These are phyloP conservation scores for Leccinum proximum DNA, from an alignment of 1,284 basidiomycete genomes.

Conservation along the genomic window DNA sequence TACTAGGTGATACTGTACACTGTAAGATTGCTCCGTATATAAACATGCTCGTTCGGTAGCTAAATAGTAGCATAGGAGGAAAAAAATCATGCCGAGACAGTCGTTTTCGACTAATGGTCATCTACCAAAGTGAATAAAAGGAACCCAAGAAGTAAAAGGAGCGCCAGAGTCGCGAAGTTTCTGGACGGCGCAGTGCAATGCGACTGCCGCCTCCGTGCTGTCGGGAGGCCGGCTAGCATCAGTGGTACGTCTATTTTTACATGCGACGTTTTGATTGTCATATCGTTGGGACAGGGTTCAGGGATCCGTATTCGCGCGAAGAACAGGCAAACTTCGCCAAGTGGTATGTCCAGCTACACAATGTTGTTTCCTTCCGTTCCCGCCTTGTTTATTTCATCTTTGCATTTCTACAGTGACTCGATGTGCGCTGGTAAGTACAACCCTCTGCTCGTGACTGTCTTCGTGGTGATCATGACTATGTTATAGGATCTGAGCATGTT, in stretches of 20 bases:
- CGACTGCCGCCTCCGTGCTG: no score
- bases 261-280: background rate
- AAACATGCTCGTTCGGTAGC: no score
- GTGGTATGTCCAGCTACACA: slow-evolving; percentile 38
- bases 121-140: no score
- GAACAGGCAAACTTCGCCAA: slow-evolving; percentile 48
- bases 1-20: no score
- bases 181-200: no score
- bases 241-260: slow-evolving; percentile 38
- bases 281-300: slow-evolving; percentile 13
- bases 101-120: no score
- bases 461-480: background rate
- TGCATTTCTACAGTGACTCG: slow-evolving; percentile 25
- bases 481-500: slow-evolving; percentile 37
- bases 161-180: no score
- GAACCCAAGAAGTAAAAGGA: no score
- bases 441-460: background rate
- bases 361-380: background rate
- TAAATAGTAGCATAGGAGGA: no score
- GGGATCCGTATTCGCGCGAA: slow-evolving; percentile 55
- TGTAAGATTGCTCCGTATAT: no score
- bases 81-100: no score
- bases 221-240: no score
- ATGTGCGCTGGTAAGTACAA: slow-evolving; percentile 44
- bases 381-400: background rate